These are phyloP conservation scores for Nakaseomyces bracarensis DNA, from an alignment of 1,139 yeast species.

Conservation along the genomic window DNA sequence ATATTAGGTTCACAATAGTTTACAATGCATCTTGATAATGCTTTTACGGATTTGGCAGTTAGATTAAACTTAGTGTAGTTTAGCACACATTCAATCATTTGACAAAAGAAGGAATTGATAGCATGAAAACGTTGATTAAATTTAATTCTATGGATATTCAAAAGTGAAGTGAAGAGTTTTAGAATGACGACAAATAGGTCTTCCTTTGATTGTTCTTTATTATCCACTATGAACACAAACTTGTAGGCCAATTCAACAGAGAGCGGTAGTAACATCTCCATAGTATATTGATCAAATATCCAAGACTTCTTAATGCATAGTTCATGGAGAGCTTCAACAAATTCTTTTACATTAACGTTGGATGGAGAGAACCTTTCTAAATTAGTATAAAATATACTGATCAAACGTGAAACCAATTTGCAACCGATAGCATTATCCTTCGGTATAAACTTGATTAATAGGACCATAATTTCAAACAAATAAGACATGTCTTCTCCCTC, in stretches of 20 bases:
- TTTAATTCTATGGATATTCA: slow-evolving; percentile 63
- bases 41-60: slow-evolving; percentile 33
- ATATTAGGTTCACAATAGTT: slow-evolving; percentile 65
- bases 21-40: slow-evolving; percentile 50
- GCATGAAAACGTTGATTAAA: slow-evolving; percentile 68
- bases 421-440: slow-evolving; percentile 20
- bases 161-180: not conserved
- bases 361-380: slow-evolving; percentile 8
- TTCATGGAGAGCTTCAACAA: slow-evolving; percentile 20
- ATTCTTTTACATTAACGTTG: not conserved
- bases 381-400: slow-evolving; percentile 25
- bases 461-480: slow-evolving; percentile 20
- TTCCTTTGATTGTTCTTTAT: not conserved
- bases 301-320: slow-evolving; percentile 45
- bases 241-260: slow-evolving; percentile 28
- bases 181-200: not conserved
- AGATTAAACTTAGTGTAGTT: slow-evolving; percentile 16
- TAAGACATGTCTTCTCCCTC: not conserved
- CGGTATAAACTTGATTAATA: slow-evolving; percentile 18
- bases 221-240: not conserved
- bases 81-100: slow-evolving; percentile 2
- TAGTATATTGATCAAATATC: slow-evolving; percentile 58
- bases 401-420: slow-evolving; percentile 23
- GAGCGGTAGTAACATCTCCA: slow-evolving; percentile 42
- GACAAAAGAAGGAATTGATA: slow-evolving; percentile 41